A percentile compares a stretch with the other conserved stretches of the same genome.
These are phyloP conservation scores for Ceratocystis destructans DNA, from an alignment of 2,329 filamentous ascomycete genomes.

Conservation along the genomic window DNA sequence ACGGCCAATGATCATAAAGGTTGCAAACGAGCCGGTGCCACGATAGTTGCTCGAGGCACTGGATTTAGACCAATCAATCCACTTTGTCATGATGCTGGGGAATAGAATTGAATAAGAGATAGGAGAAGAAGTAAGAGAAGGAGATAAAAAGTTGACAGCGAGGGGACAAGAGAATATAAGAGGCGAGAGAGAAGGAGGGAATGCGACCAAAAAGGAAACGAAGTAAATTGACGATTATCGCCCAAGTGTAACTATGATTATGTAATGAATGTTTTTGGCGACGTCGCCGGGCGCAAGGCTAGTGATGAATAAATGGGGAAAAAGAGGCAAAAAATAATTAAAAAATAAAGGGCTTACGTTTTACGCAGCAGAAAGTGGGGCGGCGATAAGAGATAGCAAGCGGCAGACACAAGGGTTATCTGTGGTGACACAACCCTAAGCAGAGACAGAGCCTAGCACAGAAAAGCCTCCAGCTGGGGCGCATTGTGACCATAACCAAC, in stretches of 20 bases:
- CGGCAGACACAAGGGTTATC: not conserved
- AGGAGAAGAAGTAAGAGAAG: not conserved
- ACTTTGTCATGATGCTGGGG: conserved; percentile 21
- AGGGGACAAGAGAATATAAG: not conserved
- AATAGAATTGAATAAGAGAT: not conserved
- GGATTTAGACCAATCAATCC: conserved; percentile 43
- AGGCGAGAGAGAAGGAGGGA: not conserved
- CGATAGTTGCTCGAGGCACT: conserved; percentile 44
- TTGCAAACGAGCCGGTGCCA: conserved; percentile 67
- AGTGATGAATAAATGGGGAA: not conserved
- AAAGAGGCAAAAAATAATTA: not conserved
- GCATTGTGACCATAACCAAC: no score
- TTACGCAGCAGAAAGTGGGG: no score
- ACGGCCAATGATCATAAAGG: conserved; percentile 94
- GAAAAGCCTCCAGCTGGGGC: no score
- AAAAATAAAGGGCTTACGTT: not conserved
- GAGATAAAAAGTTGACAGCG: not conserved
- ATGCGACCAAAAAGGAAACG: not conserved
- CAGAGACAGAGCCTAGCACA: not conserved
- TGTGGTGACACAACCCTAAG: not conserved
- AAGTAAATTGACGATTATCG: not conserved
- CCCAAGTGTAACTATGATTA: not conserved
- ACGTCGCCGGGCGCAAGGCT: not conserved
- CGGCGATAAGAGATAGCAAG: not conserved
- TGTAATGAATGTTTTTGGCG: not conserved